Conservation (phyloP, 192 early-diverging fungal species). For the Entomortierella parvispora region DNA sequence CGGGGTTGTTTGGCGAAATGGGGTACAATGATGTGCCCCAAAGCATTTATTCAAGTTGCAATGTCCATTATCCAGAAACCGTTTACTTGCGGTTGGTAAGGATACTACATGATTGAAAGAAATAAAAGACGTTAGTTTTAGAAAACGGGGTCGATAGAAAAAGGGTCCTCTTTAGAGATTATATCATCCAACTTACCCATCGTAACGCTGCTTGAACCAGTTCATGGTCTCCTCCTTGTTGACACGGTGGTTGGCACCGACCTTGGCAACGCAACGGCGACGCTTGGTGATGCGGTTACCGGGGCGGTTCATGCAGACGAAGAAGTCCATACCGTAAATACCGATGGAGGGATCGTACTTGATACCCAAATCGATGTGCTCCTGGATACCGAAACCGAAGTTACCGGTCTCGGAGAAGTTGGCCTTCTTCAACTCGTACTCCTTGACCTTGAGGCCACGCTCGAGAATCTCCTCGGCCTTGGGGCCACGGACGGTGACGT, state of each 20-base stretch:
- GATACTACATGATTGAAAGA: constrained; percentile 6
- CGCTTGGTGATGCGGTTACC: constrained; percentile 96
- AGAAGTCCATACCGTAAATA: constrained; percentile 95
- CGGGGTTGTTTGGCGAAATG: too few species aligned
- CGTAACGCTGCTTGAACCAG: constrained; percentile 94
- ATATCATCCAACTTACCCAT: constrained; percentile 43
- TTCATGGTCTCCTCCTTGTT: constrained; percentile 93
- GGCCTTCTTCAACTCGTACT: constrained; percentile 94
- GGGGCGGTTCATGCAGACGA: constrained; percentile 98
- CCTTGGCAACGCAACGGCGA: constrained; percentile 83
- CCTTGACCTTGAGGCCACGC: constrained; percentile 99
- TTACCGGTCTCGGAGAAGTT: constrained; percentile 99
- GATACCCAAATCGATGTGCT: constrained; percentile 99
- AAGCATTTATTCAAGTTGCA: constrained; percentile 41
- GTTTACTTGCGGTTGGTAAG: constrained; percentile 37
- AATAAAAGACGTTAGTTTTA: not conserved
- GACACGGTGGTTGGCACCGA: constrained; percentile 92
- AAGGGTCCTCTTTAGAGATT: not conserved
- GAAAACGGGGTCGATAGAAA: not conserved
- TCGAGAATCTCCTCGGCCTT: constrained; percentile 95
- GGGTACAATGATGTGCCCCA: too few species aligned
- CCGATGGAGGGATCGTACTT: constrained; percentile 99
- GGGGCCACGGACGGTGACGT: constrained; percentile 96
- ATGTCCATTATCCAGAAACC: constrained; percentile 32
- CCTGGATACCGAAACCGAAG: constrained; percentile 99